Conservation (phyloP, 2,329 filamentous ascomycete species). For the Phialophora macrospora region DNA sequence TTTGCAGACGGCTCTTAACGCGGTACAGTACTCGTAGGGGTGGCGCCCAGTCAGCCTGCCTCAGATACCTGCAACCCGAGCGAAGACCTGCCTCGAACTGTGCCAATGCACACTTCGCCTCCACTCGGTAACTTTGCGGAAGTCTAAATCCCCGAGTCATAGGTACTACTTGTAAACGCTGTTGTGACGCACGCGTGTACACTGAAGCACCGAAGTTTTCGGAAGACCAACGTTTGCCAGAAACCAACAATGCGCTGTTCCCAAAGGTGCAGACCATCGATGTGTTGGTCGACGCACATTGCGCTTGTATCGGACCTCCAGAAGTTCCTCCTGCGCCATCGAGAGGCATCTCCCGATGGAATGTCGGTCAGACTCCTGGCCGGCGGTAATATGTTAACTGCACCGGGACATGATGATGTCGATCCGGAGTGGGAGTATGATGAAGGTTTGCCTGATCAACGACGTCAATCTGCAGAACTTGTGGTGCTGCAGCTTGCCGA, state of each 20-base stretch:
- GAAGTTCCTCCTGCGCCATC: neutral
- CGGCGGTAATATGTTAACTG: neutral
- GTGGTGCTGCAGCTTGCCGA: constrained; percentile 4
- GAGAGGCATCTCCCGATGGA: neutral
- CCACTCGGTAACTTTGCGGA: neutral
- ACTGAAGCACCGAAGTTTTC: neutral
- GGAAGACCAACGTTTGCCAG: neutral
- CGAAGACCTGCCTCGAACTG: neutral
- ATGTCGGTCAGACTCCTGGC: neutral
- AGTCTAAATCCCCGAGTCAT: neutral
- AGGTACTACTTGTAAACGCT: neutral
- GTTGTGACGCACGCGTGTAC: neutral
- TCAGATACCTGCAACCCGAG: neutral
- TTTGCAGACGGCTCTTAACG: neutral
- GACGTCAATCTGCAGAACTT: constrained; percentile 24
- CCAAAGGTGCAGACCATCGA: neutral
- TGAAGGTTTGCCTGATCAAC: constrained; percentile 19
- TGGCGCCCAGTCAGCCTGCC: neutral
- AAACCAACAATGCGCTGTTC: neutral
- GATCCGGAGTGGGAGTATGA: constrained; percentile 5
- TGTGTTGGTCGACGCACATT: neutral
- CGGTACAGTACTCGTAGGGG: neutral
- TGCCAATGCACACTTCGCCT: neutral
- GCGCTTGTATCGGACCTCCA: neutral
- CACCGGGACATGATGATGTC: constrained; percentile 18